Percentiles rank a stretch among this genome's conserved stretches.
Evolutionary conservation across 1,284 basidiomycete genomes (phyloP).

Genomic region (Marasmius sp.): DNA sequence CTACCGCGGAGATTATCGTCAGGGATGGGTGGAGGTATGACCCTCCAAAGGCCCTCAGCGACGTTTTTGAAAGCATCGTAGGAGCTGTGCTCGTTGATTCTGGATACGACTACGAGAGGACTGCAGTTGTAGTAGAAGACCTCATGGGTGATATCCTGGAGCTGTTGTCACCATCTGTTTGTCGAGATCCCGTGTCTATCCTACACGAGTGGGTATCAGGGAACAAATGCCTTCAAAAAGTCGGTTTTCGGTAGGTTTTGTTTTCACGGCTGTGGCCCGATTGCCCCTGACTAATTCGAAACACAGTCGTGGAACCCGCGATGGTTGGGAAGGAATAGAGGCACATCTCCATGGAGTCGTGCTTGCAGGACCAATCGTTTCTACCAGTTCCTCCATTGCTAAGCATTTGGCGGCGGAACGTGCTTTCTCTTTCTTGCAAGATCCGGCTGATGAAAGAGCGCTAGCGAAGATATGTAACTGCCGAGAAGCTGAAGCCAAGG

Average conservation of each 20-base stretch:
- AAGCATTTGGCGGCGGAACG: conserved; percentile 66
- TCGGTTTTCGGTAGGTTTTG: conserved; percentile 32
- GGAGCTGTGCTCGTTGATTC: conserved; percentile 85
- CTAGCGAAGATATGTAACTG: conserved; percentile 59
- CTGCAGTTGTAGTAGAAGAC: conserved; percentile 55
- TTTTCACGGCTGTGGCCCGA: not conserved
- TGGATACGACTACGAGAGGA: conserved; percentile 67
- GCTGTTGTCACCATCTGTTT: conserved; percentile 54
- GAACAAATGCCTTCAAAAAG: conserved; percentile 46
- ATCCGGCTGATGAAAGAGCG: conserved; percentile 41
- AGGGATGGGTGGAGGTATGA: conserved; percentile 75
- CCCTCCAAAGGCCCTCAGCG: conserved; percentile 78
- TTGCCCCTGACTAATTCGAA: not conserved
- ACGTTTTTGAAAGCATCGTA: conserved; percentile 80
- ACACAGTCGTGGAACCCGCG: conserved; percentile 2
- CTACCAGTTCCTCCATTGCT: conserved; percentile 53
- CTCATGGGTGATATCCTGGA: conserved; percentile 64
- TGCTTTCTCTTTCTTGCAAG: conserved; percentile 51
- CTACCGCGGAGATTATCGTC: conserved; percentile 61
- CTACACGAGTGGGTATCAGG: conserved; percentile 62
- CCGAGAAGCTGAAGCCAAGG: not conserved
- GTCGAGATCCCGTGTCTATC: conserved; percentile 66
- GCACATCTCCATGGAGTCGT: conserved; percentile 59
- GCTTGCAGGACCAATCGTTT: conserved; percentile 59
- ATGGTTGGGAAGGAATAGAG: conserved; percentile 27